Percentiles rank a stretch among this genome's conserved stretches.
phyloP scores from a whole-genome alignment of 140 eudicot genomes.

The Flaveria floridana region DNA sequence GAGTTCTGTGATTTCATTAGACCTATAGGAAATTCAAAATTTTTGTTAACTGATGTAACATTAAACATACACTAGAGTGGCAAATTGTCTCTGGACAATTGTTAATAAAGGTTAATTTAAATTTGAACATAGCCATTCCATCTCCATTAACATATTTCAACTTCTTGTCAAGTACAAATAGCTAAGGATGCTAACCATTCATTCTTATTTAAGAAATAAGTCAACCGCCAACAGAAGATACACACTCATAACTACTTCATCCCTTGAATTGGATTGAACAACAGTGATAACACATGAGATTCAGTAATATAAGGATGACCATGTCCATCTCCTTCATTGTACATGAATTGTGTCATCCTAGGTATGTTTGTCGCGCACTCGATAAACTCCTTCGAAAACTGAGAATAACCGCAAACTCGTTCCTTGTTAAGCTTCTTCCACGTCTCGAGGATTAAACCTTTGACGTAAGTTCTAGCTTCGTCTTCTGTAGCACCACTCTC shows the following conservation, averaged over 20 bases:
- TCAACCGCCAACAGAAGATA: neutral
- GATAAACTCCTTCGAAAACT: slow-evolving; percentile 19
- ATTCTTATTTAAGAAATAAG: neutral
- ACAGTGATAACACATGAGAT: slow-evolving; percentile 12
- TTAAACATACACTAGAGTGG: too few relatives aligned
- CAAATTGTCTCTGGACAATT: too few relatives aligned
- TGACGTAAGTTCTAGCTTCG: slow-evolving; percentile 36
- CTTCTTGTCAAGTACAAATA: slow-evolving; percentile 2
- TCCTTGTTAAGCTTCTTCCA: slow-evolving; percentile 47
- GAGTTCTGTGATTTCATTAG: too few relatives aligned
- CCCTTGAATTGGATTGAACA: slow-evolving; percentile 26
- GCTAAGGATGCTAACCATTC: neutral
- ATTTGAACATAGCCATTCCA: too few relatives aligned
- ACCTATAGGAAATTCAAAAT: too few relatives aligned
- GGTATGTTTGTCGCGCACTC: slow-evolving; percentile 33
- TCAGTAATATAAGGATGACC: slow-evolving; percentile 21
- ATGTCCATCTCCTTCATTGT: slow-evolving; percentile 36
- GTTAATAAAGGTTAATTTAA: too few relatives aligned
- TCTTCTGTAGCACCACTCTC: slow-evolving; percentile 41
- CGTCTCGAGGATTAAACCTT: slow-evolving; percentile 25
- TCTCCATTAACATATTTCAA: neutral
- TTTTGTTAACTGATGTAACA: too few relatives aligned
- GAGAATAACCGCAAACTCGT: slow-evolving; percentile 30
- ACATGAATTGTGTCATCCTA: slow-evolving; percentile 37
- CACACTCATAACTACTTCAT: neutral